Percentiles rank a stretch among this genome's conserved stretches.
Conservation (phyloP, 2,329 filamentous ascomycete genomes). For the Hypoxylon sp. region DNA sequence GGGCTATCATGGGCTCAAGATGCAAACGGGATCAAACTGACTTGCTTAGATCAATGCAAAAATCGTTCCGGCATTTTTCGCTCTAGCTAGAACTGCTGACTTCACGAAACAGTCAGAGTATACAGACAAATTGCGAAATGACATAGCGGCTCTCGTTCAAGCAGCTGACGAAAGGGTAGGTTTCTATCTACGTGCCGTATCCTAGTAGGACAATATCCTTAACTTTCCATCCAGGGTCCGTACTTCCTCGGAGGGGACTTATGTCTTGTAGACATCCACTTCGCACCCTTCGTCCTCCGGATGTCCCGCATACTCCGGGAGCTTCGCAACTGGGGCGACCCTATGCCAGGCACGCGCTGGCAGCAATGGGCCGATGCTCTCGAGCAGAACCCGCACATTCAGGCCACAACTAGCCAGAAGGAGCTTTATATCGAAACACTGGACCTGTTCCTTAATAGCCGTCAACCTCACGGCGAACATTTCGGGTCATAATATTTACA, state of each 20-base stretch:
- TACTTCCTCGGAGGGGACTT: constrained; percentile 73
- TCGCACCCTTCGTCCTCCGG: constrained; percentile 81
- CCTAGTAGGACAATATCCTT: constrained; percentile 14
- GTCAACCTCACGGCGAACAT: constrained; percentile 37
- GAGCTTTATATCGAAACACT: constrained; percentile 68
- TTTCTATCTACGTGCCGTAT: background rate
- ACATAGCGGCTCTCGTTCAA: constrained; percentile 70
- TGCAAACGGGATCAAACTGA: constrained; percentile 10
- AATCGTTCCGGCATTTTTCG: constrained; percentile 83
- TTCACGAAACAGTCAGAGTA: constrained; percentile 69
- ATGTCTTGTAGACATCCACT: constrained; percentile 79
- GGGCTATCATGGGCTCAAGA: background rate
- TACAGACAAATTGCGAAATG: constrained; percentile 73
- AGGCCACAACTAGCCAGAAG: constrained; percentile 76
- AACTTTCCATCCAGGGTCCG: constrained; percentile 65
- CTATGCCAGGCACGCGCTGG: constrained; percentile 75
- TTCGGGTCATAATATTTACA: constrained; percentile 25
- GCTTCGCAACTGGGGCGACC: constrained; percentile 76
- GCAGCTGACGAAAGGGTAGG: constrained; percentile 62
- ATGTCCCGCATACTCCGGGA: constrained; percentile 75
- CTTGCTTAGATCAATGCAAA: constrained; percentile 77
- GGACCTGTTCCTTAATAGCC: constrained; percentile 61
- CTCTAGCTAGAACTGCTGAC: constrained; percentile 77
- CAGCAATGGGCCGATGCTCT: constrained; percentile 78
- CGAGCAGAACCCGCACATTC: constrained; percentile 73